A percentile compares a stretch with the other conserved stretches of the same genome.
phyloP scores from a whole-genome alignment of 768 basidiomycete species.

The Mycena polygramma region DNA sequence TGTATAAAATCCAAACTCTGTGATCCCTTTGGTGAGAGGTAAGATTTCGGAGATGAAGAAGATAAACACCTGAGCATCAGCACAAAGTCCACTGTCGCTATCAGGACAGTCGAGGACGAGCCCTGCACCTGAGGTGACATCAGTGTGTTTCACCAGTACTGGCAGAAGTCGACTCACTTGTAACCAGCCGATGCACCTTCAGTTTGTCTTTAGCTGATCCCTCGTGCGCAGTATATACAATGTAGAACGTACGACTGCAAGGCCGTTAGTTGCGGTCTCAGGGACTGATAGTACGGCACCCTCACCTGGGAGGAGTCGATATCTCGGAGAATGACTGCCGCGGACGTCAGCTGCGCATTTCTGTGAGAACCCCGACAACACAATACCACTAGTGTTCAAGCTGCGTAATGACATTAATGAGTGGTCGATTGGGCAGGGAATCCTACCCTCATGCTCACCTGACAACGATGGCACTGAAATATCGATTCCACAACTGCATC shows the following conservation, averaged over 20 bases:
- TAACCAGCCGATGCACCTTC: slow-evolving; percentile 19
- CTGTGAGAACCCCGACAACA: no score
- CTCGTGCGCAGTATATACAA: neutral
- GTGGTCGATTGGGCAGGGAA: neutral
- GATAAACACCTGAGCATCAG: slow-evolving; percentile 16
- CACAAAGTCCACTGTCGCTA: slow-evolving; percentile 19
- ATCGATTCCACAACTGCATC: slow-evolving; percentile 23
- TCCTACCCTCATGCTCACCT: neutral
- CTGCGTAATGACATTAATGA: neutral
- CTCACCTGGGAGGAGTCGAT: slow-evolving; percentile 14
- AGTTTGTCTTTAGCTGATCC: neutral
- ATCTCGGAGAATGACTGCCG: slow-evolving; percentile 11
- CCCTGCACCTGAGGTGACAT: slow-evolving; percentile 5
- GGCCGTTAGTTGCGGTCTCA: no score
- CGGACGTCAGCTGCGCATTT: no score
- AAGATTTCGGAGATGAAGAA: neutral
- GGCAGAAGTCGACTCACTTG: neutral
- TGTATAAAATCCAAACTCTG: slow-evolving; percentile 22
- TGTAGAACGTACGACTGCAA: neutral
- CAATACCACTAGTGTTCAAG: slow-evolving; percentile 20
- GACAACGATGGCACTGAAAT: slow-evolving; percentile 17
- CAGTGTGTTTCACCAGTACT: no score
- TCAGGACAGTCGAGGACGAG: neutral
- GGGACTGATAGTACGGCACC: neutral
- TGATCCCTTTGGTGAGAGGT: no score